Conservation (phyloP, 495 filamentous ascomycete genomes). For the Tetracladium marchalianum region DNA sequence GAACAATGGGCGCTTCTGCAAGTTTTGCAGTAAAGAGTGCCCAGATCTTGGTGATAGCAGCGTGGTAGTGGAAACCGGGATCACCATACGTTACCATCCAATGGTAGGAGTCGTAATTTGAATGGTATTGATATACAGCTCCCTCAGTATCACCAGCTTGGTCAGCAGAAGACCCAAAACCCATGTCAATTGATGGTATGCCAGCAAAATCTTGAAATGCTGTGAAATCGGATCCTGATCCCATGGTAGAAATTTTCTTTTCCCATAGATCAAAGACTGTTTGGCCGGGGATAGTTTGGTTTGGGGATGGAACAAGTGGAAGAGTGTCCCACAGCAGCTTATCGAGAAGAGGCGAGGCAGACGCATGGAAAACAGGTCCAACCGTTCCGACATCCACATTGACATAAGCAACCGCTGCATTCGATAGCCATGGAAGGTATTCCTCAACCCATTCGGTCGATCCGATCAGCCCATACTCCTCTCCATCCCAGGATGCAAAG, state of each 20-base stretch:
- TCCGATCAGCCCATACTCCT: conserved; percentile 86
- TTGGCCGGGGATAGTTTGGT: conserved; percentile 68
- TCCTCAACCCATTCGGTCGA: conserved; percentile 97
- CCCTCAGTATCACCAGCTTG: conserved; percentile 20
- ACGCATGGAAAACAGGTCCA: conserved; percentile 59
- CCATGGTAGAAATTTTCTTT: conserved; percentile 53
- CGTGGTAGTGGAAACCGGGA: conserved; percentile 76
- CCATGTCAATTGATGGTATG: conserved; percentile 74
- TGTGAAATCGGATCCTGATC: conserved; percentile 79
- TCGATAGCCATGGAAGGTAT: conserved; percentile 72
- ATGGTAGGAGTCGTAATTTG: conserved; percentile 86
- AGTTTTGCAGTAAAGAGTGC: conserved; percentile 71
- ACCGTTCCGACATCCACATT: conserved; percentile 78
- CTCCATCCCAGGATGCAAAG: conserved; percentile 92
- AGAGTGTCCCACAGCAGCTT: conserved; percentile 63
- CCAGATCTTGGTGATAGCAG: conserved; percentile 67
- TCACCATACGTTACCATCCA: conserved; percentile 83
- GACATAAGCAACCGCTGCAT: conserved; percentile 73
- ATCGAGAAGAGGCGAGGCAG: conserved; percentile 72
- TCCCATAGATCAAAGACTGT: conserved; percentile 72
- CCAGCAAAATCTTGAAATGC: conserved; percentile 91
- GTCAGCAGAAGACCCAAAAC: conserved; percentile 49
- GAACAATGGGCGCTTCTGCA: conserved; percentile 65
- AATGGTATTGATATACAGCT: conserved; percentile 68
- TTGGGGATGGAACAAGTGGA: conserved; percentile 64